Evolutionary conservation across 495 filamentous ascomycete species (phyloP).

Genomic region (Tuber microsphaerosporum): DNA sequence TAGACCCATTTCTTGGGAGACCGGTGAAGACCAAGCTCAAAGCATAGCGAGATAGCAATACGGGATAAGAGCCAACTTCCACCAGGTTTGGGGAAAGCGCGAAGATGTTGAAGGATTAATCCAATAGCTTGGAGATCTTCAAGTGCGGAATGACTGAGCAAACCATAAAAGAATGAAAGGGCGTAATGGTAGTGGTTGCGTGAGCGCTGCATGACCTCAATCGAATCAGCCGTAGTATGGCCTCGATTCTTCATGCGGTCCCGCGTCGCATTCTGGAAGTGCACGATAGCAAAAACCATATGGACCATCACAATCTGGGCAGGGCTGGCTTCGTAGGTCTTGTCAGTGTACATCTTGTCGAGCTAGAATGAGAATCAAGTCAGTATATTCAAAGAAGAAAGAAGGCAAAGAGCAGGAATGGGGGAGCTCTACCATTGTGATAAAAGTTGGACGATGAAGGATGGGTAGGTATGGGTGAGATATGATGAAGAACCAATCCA

Average conservation of each 20-base stretch:
- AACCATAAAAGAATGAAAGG: slow-evolving; percentile 57
- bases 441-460: slow-evolving; percentile 63
- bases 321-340: slow-evolving; percentile 52
- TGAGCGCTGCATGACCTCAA: slow-evolving; percentile 48
- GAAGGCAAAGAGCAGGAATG: slow-evolving; percentile 17
- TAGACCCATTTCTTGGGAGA: slow-evolving; percentile 56
- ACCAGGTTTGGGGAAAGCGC: slow-evolving; percentile 72
- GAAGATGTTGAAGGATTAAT: slow-evolving; percentile 61
- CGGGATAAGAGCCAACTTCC: slow-evolving; percentile 59
- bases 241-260: slow-evolving; percentile 49
- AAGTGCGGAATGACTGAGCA: slow-evolving; percentile 54
- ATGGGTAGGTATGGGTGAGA: slow-evolving; percentile 66
- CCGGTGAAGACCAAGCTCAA: slow-evolving; percentile 67
- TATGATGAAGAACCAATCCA: slow-evolving; percentile 65
- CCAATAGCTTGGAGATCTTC: slow-evolving; percentile 64
- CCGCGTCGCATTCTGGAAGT: slow-evolving; percentile 62
- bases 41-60: slow-evolving; percentile 55
- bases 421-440: slow-evolving; percentile 50
- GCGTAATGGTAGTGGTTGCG: slow-evolving; percentile 71
- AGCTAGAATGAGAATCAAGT: slow-evolving; percentile 45
- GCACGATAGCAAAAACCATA: slow-evolving; percentile 70
- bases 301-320: slow-evolving; percentile 66
- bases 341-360: slow-evolving; percentile 57
- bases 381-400: slow-evolving; percentile 9
- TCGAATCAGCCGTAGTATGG: slow-evolving; percentile 41